These are phyloP conservation scores for Neopestalotiopsis rosae DNA, from an alignment of 2,329 filamentous ascomycete genomes.

Conservation along the genomic window DNA sequence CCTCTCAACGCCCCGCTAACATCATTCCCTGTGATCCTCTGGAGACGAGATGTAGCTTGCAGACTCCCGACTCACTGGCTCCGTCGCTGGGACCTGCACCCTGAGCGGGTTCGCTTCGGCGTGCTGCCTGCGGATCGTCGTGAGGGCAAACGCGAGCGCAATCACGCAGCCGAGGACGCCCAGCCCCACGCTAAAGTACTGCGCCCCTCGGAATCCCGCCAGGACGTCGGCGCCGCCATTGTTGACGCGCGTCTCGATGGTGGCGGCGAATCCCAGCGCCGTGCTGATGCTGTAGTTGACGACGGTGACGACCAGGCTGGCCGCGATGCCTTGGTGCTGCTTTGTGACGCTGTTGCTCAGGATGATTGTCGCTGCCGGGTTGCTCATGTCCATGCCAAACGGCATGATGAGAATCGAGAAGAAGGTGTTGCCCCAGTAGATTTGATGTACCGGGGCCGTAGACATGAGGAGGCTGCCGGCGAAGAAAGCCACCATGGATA, in stretches of 20 bases:
- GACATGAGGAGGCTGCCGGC: slow-evolving; percentile 36
- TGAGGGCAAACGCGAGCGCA: slow-evolving; percentile 10
- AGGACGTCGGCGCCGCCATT: slow-evolving; percentile 2
- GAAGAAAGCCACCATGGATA: slow-evolving; percentile 37
- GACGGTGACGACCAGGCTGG: slow-evolving; percentile 54
- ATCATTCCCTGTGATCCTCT: not conserved
- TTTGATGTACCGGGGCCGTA: slow-evolving; percentile 50
- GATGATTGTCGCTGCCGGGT: slow-evolving; percentile 49
- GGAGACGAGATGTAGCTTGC: not conserved
- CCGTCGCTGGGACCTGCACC: not conserved
- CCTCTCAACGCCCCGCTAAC: not conserved
- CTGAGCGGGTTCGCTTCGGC: not conserved
- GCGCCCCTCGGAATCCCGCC: slow-evolving; percentile 11
- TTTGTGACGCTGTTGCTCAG: slow-evolving; percentile 44
- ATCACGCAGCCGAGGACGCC: slow-evolving; percentile 9
- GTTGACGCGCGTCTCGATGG: slow-evolving; percentile 31
- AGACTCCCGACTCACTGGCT: not conserved
- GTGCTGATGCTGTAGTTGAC: slow-evolving; percentile 64
- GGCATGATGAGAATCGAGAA: slow-evolving; percentile 45
- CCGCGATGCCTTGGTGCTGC: slow-evolving; percentile 37
- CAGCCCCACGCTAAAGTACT: slow-evolving; percentile 16
- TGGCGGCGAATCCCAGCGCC: slow-evolving; percentile 60
- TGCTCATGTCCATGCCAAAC: slow-evolving; percentile 30
- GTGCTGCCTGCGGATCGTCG: not conserved
- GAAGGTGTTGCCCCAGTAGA: slow-evolving; percentile 61